Conservation (phyloP, 2,329 filamentous ascomycete species). For the Ophiostoma piceae region DNA sequence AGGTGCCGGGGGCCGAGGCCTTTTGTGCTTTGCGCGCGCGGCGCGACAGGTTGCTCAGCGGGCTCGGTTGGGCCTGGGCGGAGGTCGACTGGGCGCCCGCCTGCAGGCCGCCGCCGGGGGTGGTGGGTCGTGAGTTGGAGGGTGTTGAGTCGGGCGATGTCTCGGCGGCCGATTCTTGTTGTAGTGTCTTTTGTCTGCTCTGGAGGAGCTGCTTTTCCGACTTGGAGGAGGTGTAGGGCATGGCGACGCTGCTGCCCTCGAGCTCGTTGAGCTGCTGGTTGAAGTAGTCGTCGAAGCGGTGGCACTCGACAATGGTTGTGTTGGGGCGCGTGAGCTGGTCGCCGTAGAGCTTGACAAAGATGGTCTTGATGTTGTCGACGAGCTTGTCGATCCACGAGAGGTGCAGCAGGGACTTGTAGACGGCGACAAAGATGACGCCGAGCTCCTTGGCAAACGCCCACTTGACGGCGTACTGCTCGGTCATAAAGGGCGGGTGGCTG, state of each 20-base stretch:
- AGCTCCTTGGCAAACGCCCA: conserved; percentile 92
- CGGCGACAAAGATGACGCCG: conserved; percentile 92
- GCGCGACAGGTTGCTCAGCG: conserved; percentile 71
- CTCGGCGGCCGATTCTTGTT: conserved; percentile 28
- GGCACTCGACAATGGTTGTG: conserved; percentile 71
- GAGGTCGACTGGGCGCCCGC: conserved; percentile 47
- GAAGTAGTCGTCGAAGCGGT: conserved; percentile 84
- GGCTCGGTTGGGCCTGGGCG: conserved; percentile 70
- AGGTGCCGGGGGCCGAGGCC: conserved; percentile 50
- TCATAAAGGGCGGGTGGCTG: conserved; percentile 62
- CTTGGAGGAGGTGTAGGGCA: conserved; percentile 5
- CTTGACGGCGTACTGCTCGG: conserved; percentile 90
- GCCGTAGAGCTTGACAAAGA: conserved; percentile 86
- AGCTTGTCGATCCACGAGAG: conserved; percentile 96
- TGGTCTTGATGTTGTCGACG: conserved; percentile 86
- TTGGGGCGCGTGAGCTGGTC: conserved; percentile 78
- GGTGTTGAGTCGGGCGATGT: conserved; percentile 65
- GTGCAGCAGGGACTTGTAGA: conserved; percentile 92
- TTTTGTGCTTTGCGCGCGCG: conserved; percentile 68
- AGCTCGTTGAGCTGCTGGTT: conserved; percentile 86
- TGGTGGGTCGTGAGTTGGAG: conserved; percentile 71
- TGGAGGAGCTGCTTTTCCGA: background rate
- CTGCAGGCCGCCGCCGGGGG: conserved; percentile 61
- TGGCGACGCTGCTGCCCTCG: conserved; percentile 48
- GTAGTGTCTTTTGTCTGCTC: conserved; percentile 24